These are phyloP conservation scores for Stentor coeruleus DNA, from an alignment of 73 alveolate species.

Conservation along the genomic window DNA sequence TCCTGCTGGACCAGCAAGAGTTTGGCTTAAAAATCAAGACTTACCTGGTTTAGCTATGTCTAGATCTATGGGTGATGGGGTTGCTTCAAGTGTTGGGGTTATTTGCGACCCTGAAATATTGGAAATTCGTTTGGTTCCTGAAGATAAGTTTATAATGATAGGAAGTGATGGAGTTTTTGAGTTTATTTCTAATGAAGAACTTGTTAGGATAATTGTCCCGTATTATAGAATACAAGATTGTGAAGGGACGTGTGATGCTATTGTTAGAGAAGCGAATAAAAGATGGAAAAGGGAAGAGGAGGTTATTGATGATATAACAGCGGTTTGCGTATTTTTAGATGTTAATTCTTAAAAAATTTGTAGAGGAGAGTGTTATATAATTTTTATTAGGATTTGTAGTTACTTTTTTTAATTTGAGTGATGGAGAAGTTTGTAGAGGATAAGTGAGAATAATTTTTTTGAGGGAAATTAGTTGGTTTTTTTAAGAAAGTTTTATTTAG, in stretches of 20 bases:
- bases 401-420: too few species aligned
- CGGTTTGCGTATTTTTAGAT: not conserved
- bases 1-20: not conserved
- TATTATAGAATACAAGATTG: not conserved
- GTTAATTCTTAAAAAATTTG: too few species aligned
- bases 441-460: too few species aligned
- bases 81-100: conserved; percentile 20
- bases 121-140: not conserved
- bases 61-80: conserved; percentile 18
- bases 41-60: conserved; percentile 35
- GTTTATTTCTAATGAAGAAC: not conserved
- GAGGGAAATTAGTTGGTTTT: too few species aligned
- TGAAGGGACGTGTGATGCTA: not conserved
- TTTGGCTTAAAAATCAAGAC: conserved; percentile 32
- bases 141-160: not conserved
- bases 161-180: not conserved
- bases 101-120: conserved; percentile 26
- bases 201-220: not conserved
- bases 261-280: not conserved
- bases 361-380: too few species aligned
- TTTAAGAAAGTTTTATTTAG: too few species aligned
- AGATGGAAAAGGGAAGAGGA: conserved; percentile 41
- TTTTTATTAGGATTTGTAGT: too few species aligned
- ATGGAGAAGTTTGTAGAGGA: too few species aligned
- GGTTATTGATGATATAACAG: conserved; percentile 47